Conservation (phyloP, 2,329 filamentous ascomycete species). For the Biscogniauxia sp. region DNA sequence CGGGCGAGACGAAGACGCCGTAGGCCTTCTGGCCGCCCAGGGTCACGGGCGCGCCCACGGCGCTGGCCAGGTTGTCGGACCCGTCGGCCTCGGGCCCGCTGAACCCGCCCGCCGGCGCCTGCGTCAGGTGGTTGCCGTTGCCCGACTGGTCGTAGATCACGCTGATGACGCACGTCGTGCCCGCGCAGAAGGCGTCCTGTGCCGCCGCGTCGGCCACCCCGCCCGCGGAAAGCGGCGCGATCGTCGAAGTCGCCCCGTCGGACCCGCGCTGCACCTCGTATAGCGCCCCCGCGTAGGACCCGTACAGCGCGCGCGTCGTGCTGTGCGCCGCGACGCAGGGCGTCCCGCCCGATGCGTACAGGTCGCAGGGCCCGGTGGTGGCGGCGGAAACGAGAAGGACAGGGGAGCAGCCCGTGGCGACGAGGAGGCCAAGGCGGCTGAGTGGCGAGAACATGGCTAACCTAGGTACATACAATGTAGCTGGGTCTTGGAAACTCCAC, state of each 20-base stretch:
- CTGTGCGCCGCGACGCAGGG: conserved; percentile 65
- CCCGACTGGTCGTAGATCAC: conserved; percentile 67
- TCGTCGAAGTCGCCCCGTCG: conserved; percentile 45
- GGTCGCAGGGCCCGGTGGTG: conserved; percentile 57
- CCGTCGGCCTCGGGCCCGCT: conserved; percentile 54
- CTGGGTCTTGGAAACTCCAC: no score
- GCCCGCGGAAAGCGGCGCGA: conserved; percentile 53
- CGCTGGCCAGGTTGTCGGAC: conserved; percentile 58
- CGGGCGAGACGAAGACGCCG: conserved; percentile 60
- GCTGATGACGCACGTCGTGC: conserved; percentile 61
- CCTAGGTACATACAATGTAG: no score
- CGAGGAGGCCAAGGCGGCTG: conserved; percentile 10
- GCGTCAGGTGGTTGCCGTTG: conserved; percentile 58
- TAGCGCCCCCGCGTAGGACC: conserved; percentile 48
- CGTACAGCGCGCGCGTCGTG: conserved; percentile 63
- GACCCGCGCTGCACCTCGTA: conserved; percentile 61
- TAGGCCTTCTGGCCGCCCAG: conserved; percentile 61
- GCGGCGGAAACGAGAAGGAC: no score
- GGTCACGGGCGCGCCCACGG: conserved; percentile 59
- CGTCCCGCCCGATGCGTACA: conserved; percentile 56
- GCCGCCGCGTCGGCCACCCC: conserved; percentile 60
- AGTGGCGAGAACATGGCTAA: no score
- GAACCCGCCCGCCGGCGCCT: conserved; percentile 58
- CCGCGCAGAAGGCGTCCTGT: conserved; percentile 60
- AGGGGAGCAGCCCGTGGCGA: conserved; percentile 3